Base-by-base conservation (phyloP, 257 asterid species). In the Nicotiana benthamiana region DNA sequence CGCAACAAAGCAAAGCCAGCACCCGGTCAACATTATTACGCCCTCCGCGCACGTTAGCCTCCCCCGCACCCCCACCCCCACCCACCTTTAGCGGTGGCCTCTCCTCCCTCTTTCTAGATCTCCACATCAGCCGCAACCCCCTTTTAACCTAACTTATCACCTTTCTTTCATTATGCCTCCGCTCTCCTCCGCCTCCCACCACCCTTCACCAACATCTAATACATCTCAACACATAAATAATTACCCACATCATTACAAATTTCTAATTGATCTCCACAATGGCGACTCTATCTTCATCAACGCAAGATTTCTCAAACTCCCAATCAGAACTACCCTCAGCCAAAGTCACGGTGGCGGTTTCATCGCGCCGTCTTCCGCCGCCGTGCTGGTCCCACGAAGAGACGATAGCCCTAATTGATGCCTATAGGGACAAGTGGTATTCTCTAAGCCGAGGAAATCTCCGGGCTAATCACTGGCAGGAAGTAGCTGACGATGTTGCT, bases 371-470 rank as follows among this genome's bases (percentile, higher is more conserved):
- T 56, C 87, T 95, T 1, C 99, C 99, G 0, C 99, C 99, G 59
- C 99, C 99, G 53, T 95, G 99, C 80, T 95, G 99, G 99, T 93
- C 99, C 26, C 93, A 91, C 62, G 98, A 92, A 2, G 99, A 95
- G 86, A 95, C 99, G 34, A 84, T 86, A 43, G 92, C 97, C 28
- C 93, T 93, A 13, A 93, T 92, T 86, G 93, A 92, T 18, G 92
- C 93, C 51, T 93, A 95, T 79, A 84, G 85, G 13, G 92, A 90
- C 27, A 95, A 93, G 80, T 95, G 98, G 99, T 93, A 95, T 86
- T 92, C 99, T 63, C 98, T 95, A 84, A 87, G 96, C 85, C 97
- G 98, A 6, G 97, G 98, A 0, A 93, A 95, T 67, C 97, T 95
- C 80, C 90, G 96, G 3, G 97, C 97, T 28, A 85, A 85, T 68